A percentile compares a stretch with the other conserved stretches of the same genome.
phyloP scores from a whole-genome alignment of 1,139 yeast species.

The Magnusiomyces paraingens region DNA sequence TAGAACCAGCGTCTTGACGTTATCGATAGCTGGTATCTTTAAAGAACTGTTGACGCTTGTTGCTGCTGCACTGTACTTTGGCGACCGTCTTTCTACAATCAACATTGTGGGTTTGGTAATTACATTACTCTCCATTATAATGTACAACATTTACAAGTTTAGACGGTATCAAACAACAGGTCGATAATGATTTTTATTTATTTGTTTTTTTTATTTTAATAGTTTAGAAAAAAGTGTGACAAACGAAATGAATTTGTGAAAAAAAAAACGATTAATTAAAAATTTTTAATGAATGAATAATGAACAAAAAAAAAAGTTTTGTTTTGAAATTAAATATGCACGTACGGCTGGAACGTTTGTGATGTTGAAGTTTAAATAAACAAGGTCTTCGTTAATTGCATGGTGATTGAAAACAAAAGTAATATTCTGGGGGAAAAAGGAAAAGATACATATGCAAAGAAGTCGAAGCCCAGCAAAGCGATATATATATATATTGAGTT shows the following conservation, averaged over 20 bases:
- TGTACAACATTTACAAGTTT: conserved; percentile 51
- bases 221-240: background rate
- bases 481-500: too few species aligned
- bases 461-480: too few species aligned
- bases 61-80: conserved; percentile 63
- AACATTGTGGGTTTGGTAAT: conserved; percentile 71
- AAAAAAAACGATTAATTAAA: too few species aligned
- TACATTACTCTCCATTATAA: conserved; percentile 70
- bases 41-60: conserved; percentile 82
- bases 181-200: background rate
- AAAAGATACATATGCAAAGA: too few species aligned
- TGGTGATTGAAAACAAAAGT: too few species aligned
- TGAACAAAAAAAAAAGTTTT: background rate
- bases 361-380: too few species aligned
- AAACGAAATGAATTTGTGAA: too few species aligned
- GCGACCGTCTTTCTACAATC: conserved; percentile 59
- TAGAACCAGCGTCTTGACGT: conserved; percentile 76
- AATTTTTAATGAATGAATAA: too few species aligned
- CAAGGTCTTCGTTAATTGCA: too few species aligned
- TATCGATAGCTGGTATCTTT: conserved; percentile 86
- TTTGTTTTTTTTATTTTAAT: background rate
- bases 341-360: too few species aligned
- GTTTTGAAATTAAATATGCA: too few species aligned
- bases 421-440: too few species aligned
- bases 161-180: background rate